phyloP scores from a whole-genome alignment of 345 rosid species.

The Xanthoceras sorbifolium region DNA sequence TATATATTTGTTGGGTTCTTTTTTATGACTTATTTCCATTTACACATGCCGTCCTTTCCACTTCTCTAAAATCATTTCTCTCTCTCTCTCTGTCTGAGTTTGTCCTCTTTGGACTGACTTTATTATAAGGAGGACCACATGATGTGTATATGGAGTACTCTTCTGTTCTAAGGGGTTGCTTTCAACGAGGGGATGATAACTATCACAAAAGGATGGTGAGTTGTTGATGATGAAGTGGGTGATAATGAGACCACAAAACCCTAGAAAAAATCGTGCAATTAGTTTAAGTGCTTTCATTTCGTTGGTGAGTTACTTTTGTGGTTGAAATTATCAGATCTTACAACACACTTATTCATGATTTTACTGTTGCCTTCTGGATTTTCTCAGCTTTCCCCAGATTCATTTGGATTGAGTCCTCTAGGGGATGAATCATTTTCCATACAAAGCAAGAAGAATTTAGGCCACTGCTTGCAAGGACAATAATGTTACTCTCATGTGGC shows the following conservation, averaged over 20 bases:
- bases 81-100: slow-evolving; percentile 24
- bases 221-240: slow-evolving; percentile 31
- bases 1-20: slow-evolving; percentile 24
- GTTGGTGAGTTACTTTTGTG: background rate
- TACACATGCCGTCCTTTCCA: slow-evolving; percentile 69
- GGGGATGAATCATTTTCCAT: slow-evolving; percentile 48
- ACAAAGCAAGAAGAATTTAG: slow-evolving; percentile 1
- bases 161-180: slow-evolving; percentile 80
- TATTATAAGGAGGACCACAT: slow-evolving; percentile 77
- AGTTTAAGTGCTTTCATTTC: slow-evolving; percentile 40
- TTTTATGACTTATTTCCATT: slow-evolving; percentile 51
- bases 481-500: background rate
- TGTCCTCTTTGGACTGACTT: slow-evolving; percentile 50
- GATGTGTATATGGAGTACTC: slow-evolving; percentile 44
- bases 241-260: slow-evolving; percentile 42
- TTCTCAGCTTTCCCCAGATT: slow-evolving; percentile 16
- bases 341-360: background rate
- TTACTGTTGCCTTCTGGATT: background rate
- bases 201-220: slow-evolving; percentile 38
- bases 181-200: slow-evolving; percentile 61
- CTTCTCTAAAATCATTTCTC: slow-evolving; percentile 17
- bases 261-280: slow-evolving; percentile 23
- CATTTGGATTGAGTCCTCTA: slow-evolving; percentile 4
- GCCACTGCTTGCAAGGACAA: slow-evolving; percentile 17
- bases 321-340: slow-evolving; percentile 4